Evolutionary conservation across 768 basidiomycete genomes (phyloP).

Genomic region (Leccinum subtestaceum): DNA sequence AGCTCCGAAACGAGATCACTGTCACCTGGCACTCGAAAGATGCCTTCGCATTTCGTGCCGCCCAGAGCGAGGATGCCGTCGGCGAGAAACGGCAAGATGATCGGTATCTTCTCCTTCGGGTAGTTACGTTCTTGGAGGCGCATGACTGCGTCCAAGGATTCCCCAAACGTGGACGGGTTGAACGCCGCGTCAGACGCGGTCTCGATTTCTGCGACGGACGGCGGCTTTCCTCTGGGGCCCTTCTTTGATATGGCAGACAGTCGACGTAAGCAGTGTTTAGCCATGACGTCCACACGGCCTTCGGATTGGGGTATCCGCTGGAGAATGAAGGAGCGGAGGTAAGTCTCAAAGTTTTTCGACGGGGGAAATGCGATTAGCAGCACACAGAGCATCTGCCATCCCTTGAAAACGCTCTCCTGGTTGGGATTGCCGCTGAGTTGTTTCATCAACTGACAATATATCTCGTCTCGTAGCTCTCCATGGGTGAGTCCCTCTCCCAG

Average conservation of each 20-base stretch:
- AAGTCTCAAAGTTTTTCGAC: constrained; percentile 88
- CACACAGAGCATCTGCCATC: constrained; percentile 92
- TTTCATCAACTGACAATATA: constrained; percentile 92
- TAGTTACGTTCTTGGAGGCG: constrained; percentile 84
- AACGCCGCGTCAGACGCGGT: constrained; percentile 94
- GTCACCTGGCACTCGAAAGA: constrained; percentile 92
- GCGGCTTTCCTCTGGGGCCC: constrained; percentile 83
- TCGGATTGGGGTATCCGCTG: constrained; percentile 63
- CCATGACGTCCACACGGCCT: constrained; percentile 85
- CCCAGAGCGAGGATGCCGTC: constrained; percentile 89
- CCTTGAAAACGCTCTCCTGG: constrained; percentile 83
- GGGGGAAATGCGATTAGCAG: constrained; percentile 90
- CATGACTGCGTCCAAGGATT: constrained; percentile 81
- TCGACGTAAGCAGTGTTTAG: constrained; percentile 85
- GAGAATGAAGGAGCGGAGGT: constrained; percentile 77
- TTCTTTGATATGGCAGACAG: constrained; percentile 73
- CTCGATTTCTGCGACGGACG: constrained; percentile 83
- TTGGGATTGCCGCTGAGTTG: constrained; percentile 82
- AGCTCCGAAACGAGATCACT: constrained; percentile 84
- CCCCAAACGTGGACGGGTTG: constrained; percentile 91
- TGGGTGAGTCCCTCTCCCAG: constrained; percentile 75
- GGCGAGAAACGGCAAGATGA: constrained; percentile 90
- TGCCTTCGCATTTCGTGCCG: constrained; percentile 82
- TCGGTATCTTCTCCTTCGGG: constrained; percentile 80
- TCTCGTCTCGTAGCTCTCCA: constrained; percentile 87